Percentiles rank a stretch among this genome's conserved stretches.
Evolutionary conservation across 2,329 filamentous ascomycete genomes (phyloP).

Genomic region (Colletotrichum ledebouriae): DNA sequence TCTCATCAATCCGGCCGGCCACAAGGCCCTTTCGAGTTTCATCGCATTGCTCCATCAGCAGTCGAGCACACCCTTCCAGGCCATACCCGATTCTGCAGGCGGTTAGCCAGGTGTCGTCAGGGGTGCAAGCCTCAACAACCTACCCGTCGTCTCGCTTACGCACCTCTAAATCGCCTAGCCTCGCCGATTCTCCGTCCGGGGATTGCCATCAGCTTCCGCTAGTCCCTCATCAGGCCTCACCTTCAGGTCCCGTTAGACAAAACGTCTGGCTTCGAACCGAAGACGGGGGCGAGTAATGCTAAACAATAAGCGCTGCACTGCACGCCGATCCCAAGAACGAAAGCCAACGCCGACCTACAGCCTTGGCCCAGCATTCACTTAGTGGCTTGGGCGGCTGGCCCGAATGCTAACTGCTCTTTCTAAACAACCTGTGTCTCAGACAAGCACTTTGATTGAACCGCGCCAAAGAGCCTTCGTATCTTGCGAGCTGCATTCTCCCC

Average conservation of each 20-base stretch:
- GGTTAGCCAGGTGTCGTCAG: slow-evolving; percentile 29
- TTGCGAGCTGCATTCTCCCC: slow-evolving; percentile 28
- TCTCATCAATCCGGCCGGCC: slow-evolving; percentile 25
- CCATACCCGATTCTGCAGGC: slow-evolving; percentile 30
- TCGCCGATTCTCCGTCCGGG: slow-evolving; percentile 40
- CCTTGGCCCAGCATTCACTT: neutral
- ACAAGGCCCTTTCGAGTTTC: slow-evolving; percentile 16
- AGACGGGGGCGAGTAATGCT: slow-evolving; percentile 19
- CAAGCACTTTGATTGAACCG: slow-evolving; percentile 12
- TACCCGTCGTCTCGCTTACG: slow-evolving; percentile 40
- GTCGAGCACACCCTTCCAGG: slow-evolving; percentile 22
- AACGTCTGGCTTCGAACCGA: slow-evolving; percentile 18
- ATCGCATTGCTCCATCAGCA: slow-evolving; percentile 15
- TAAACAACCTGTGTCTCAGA: slow-evolving; percentile 33
- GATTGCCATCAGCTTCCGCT: slow-evolving; percentile 34
- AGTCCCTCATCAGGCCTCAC: slow-evolving; percentile 18
- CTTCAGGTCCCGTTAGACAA: slow-evolving; percentile 7
- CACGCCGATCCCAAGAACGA: slow-evolving; percentile 11
- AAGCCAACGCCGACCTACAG: neutral
- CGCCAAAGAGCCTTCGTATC: slow-evolving; percentile 26
- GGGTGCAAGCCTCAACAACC: slow-evolving; percentile 42
- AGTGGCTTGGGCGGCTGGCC: slow-evolving; percentile 12
- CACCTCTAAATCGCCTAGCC: slow-evolving; percentile 41
- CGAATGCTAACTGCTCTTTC: slow-evolving; percentile 25
- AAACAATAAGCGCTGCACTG: slow-evolving; percentile 12